phyloP scores from a whole-genome alignment of 768 basidiomycete species.

The Serendipita indica region DNA sequence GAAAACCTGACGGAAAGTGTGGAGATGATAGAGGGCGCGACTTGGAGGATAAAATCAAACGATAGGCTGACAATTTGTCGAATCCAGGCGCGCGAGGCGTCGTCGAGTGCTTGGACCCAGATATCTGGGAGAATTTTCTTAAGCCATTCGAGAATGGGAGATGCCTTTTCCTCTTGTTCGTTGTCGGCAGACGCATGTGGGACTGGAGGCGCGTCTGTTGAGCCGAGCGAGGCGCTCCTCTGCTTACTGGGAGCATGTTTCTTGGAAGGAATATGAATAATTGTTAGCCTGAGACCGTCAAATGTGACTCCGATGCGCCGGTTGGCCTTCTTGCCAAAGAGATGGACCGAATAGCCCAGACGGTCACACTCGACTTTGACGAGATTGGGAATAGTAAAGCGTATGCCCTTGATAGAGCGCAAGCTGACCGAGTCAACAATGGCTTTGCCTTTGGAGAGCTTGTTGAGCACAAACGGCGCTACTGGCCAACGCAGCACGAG shows the following conservation, averaged over 20 bases:
- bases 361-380: neutral
- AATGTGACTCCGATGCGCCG: neutral
- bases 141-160: conserved; percentile 3
- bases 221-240: neutral
- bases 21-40: neutral
- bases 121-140: neutral
- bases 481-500: neutral
- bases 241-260: neutral
- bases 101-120: neutral
- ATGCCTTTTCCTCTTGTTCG: neutral
- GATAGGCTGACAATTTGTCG: neutral
- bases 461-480: conserved; percentile 7
- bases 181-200: neutral
- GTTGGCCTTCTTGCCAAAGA: neutral
- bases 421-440: conserved; percentile 2
- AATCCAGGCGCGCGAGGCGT: neutral
- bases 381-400: neutral
- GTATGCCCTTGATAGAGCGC: neutral
- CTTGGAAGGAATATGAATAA: neutral
- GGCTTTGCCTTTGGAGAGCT: neutral
- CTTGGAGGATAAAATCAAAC: neutral
- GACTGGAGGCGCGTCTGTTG: neutral
- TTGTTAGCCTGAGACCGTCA: neutral
- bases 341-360: neutral
- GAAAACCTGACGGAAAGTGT: neutral